A percentile compares a stretch with the other conserved stretches of the same genome.
These are phyloP conservation scores for Taphrina pruni DNA, from an alignment of 1,139 yeast genomes.

Conservation along the genomic window DNA sequence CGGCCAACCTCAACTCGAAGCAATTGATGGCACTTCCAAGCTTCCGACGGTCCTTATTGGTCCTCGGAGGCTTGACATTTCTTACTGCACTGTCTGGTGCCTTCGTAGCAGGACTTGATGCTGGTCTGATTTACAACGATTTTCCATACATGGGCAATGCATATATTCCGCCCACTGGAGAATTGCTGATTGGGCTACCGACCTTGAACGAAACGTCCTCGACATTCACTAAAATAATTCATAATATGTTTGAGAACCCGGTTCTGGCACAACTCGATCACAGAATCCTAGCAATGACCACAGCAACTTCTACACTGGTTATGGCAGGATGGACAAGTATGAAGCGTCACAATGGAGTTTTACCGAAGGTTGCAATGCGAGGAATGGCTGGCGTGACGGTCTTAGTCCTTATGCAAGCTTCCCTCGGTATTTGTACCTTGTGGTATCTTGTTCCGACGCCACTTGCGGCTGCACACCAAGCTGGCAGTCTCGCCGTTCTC, in stretches of 20 bases:
- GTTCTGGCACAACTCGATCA: conserved; percentile 93
- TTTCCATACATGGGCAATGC: conserved; percentile 89
- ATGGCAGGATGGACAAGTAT: conserved; percentile 65
- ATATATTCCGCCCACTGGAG: conserved; percentile 72
- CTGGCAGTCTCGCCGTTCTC: conserved; percentile 89
- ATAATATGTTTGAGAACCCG: conserved; percentile 93
- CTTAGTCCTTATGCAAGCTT: conserved; percentile 66
- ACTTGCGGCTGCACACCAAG: conserved; percentile 94
- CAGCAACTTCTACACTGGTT: conserved; percentile 74
- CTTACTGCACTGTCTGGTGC: conserved; percentile 94
- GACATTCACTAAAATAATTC: conserved; percentile 46
- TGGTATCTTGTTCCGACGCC: conserved; percentile 90
- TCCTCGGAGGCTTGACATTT: conserved; percentile 37
- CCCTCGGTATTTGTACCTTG: conserved; percentile 83
- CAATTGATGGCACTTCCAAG: conserved; percentile 19
- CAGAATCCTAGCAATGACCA: conserved; percentile 79
- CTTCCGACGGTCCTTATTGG: conserved; percentile 25
- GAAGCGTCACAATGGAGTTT: conserved; percentile 55
- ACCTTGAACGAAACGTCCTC: conserved; percentile 17
- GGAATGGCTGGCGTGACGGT: conserved; percentile 72
- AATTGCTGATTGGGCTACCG: conserved; percentile 75
- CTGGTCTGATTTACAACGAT: conserved; percentile 92
- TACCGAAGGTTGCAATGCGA: conserved; percentile 68
- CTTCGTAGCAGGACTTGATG: conserved; percentile 97
- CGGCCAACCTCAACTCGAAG: neutral